These are phyloP conservation scores for Chrysosporium keratinophilum DNA, from an alignment of 2,329 filamentous ascomycete genomes.

Conservation along the genomic window DNA sequence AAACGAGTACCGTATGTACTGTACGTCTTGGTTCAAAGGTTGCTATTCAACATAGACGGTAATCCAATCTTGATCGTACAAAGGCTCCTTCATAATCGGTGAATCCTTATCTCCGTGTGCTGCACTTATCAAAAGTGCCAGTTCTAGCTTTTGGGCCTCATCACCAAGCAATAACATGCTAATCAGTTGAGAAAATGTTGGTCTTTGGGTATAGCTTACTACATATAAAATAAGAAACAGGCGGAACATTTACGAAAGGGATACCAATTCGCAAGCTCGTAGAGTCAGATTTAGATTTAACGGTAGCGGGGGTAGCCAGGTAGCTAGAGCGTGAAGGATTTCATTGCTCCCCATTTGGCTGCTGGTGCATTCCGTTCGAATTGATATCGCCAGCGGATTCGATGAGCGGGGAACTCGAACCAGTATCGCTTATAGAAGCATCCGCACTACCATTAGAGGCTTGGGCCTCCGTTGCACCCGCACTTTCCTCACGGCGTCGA, in stretches of 20 bases:
- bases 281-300: too few species aligned
- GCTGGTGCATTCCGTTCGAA: neutral
- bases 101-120: too few species aligned
- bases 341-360: neutral
- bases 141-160: too few species aligned
- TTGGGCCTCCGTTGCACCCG: neutral
- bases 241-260: too few species aligned
- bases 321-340: too few species aligned
- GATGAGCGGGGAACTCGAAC: neutral
- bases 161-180: too few species aligned
- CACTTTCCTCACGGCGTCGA: conserved; percentile 2
- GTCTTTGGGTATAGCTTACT: too few species aligned
- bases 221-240: too few species aligned
- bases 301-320: too few species aligned
- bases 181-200: too few species aligned
- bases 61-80: neutral
- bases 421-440: neutral
- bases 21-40: neutral
- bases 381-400: neutral
- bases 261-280: too few species aligned
- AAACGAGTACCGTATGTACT: neutral
- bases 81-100: neutral
- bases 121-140: too few species aligned
- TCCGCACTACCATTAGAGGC: neutral
- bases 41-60: neutral